Base-by-base conservation (phyloP, 2,329 filamentous ascomycete species). In the Harringtonia aguacate region DNA sequence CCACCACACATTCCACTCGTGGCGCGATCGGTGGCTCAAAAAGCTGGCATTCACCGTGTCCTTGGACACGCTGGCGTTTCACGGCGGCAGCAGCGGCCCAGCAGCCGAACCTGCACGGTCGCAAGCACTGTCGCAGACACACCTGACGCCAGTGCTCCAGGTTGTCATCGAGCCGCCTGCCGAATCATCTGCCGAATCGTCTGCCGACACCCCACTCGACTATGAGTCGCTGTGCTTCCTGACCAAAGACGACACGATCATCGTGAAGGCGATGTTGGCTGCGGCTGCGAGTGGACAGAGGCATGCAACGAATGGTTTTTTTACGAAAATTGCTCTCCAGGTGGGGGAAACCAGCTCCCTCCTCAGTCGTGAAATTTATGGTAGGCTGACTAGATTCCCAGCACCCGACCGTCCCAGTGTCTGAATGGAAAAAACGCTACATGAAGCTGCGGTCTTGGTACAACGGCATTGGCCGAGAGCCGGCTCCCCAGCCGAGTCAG, bases 1-100 rank as follows among this genome's bases (percentile, higher is more conserved):
- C 3, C 55, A 61, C 15, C 62, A 62, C 36, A 48, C 60, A 34
- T 40, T n/a, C 27, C 54, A 58, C 9, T 56, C 57, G 1, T 62
- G 58, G 58, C 55, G 57, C 8, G 45, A 47, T 35, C 47, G 44
- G 14, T 50, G 47, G 44, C 0, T 48, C 6, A 48, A 44, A 29
- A 48, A 31, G 20, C 35, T 49, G 21, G 14, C 29, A 2, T 14
- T 33, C 10, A 17, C 13, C 10, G n/a, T 13, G 4, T 4, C 21
- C 22, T 8, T 20, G 7, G 24, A 27, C 24, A 18, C 34, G 20
- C 18, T 8, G 18, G 15, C 12, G 12, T 24, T 12, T 27, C 36
- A n/a, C n/a, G n/a, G n/a, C n/a, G 18, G 20, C 35, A 13, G 4
- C 10, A 14, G 9, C 10, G 15, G 10, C 22, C 9, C 8, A 21